Evolutionary conservation across 169 alveolate genomes (phyloP), one percentile per base, ranked within the genome.

Genomic region (Plasmodium inui): DNA sequence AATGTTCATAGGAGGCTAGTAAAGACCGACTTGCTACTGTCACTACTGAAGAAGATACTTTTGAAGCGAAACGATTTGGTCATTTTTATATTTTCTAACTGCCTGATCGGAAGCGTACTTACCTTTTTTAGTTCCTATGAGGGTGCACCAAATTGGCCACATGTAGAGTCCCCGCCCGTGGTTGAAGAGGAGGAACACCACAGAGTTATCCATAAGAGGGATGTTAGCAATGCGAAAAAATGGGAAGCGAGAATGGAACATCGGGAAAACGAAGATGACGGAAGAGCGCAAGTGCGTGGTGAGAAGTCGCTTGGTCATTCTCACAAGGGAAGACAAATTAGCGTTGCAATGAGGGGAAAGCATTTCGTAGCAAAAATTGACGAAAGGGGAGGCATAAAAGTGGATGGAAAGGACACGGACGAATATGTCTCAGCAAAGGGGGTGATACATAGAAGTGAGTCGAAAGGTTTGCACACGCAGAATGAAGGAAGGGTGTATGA

Each of bases 1-100:
- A 94, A 85, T 73, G 79, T 94, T 30, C 95, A 96, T 70, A 86
- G 93, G 57, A 88, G 97, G 28, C 17, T 78, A 17, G 72, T 92
- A 55, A 74, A 79, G 82, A 94, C 95, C 39, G 97, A 96, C 44
- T 61, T 94, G 46, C 39, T 94, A 22, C 19, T 95, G 72, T 83
- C 97, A 39, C 79, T 96, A 41, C 89, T 96, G 32, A 89, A 89
- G 76, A 89, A 67, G 39, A 89, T 89, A 22, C 84, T 89, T 79
- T 5, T 72, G 82, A 89, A 89, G 73, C 61, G 94, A 67, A 89
- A n/a, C 32, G 90, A 89, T 79, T 72, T 89, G 26, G 61, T 12
- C 34, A 41, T 89, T 39, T 89, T 89, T 89, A 22, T 89, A 28
- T 89, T 89, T 50, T 89, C 94, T 6, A 85, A 89, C 53, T 89